Evolutionary conservation across 2,329 filamentous ascomycete genomes (phyloP).

Genomic region (Didymella glomerata): DNA sequence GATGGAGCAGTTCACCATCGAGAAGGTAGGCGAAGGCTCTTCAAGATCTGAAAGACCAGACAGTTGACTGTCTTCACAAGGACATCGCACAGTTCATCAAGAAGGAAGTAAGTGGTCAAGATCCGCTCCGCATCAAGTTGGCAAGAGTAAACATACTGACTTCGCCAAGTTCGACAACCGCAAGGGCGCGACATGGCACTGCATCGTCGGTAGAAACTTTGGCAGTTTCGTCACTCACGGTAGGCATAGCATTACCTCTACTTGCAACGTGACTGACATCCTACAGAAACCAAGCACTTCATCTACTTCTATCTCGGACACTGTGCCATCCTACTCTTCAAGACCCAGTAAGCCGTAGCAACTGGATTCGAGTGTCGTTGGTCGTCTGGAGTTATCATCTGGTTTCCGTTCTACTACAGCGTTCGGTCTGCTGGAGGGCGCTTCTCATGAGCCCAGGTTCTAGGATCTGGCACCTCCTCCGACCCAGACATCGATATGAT

Average conservation of each 20-base stretch:
- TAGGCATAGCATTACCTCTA: constrained; percentile 56
- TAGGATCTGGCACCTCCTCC: not conserved
- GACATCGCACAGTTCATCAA: constrained; percentile 97
- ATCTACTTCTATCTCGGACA: constrained; percentile 99
- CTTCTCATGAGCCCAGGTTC: constrained; percentile 22
- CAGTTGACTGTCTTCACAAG: constrained; percentile 56
- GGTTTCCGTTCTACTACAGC: constrained; percentile 4
- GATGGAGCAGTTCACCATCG: constrained; percentile 75
- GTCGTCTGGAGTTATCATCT: constrained; percentile 11
- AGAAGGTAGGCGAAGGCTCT: constrained; percentile 64
- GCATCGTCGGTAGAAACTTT: constrained; percentile 98
- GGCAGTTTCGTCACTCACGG: constrained; percentile 98
- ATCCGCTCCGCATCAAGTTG: no score
- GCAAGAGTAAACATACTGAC: constrained; percentile 24
- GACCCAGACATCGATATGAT: not conserved
- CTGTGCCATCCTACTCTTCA: constrained; percentile 97
- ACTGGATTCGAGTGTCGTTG: constrained; percentile 15
- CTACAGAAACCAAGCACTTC: constrained; percentile 95
- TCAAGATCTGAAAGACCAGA: not conserved
- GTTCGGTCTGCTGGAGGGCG: constrained; percentile 5
- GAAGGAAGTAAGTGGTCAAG: constrained; percentile 72
- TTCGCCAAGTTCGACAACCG: constrained; percentile 83
- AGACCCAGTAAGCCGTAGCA: constrained; percentile 76
- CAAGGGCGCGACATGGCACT: constrained; percentile 99
- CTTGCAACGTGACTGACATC: constrained; percentile 23